These are phyloP conservation scores for Francoa sonchifolia DNA, from an alignment of 441 rosid species.

Conservation along the genomic window DNA sequence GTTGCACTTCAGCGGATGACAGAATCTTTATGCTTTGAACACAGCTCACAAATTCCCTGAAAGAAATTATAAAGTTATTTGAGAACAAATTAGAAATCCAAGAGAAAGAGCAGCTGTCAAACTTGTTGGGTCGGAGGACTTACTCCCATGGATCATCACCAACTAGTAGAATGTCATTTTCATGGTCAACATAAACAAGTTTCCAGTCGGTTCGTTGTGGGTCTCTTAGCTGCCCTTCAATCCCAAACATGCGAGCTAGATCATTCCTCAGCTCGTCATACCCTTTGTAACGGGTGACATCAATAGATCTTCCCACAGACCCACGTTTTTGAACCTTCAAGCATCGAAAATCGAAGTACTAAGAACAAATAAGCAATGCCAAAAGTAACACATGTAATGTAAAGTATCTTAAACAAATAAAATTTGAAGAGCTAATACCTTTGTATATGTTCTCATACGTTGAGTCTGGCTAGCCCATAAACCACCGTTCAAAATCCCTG, in stretches of 20 bases:
- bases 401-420: no score
- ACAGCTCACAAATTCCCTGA: slow-evolving; percentile 82
- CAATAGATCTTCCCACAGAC: slow-evolving; percentile 92
- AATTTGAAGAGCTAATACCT: no score
- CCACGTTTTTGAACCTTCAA: slow-evolving; percentile 94
- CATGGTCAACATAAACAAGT: slow-evolving; percentile 83
- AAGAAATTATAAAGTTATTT: background rate
- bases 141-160: slow-evolving; percentile 99
- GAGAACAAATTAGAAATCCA: background rate
- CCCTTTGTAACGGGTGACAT: slow-evolving; percentile 71
- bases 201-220: slow-evolving; percentile 90
- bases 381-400: no score
- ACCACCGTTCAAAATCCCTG: slow-evolving; percentile 66
- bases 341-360: background rate
- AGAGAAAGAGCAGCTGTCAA: background rate
- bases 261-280: slow-evolving; percentile 81
- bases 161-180: slow-evolving; percentile 80
- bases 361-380: background rate
- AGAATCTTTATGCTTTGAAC: slow-evolving; percentile 92
- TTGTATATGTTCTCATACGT: slow-evolving; percentile 84
- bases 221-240: slow-evolving; percentile 87
- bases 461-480: slow-evolving; percentile 78
- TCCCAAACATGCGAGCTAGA: slow-evolving; percentile 91
- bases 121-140: slow-evolving; percentile 16
- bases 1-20: slow-evolving; percentile 88